phyloP scores from a whole-genome alignment of 768 basidiomycete species.

The Auricularia sp. region DNA sequence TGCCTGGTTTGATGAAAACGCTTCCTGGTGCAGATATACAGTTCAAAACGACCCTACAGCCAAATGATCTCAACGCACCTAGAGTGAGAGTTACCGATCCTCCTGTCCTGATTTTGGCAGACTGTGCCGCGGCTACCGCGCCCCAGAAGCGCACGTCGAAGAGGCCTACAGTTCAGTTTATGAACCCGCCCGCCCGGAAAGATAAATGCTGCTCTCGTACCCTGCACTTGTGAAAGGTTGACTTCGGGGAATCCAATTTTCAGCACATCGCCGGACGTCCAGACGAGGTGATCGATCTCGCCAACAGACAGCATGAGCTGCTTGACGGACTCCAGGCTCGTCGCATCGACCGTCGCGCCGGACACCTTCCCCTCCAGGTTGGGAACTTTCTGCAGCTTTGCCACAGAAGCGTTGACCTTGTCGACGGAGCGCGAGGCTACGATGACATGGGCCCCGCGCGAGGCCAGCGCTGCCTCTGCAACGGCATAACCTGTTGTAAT shows the following conservation, averaged over 20 bases:
- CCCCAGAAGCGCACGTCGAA: conserved; percentile 14
- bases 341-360: not conserved
- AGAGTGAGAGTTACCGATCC: conserved; percentile 10
- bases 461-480: not conserved
- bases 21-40: conserved; percentile 3
- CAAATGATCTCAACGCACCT: conserved; percentile 4
- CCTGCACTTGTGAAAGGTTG: conserved; percentile 1
- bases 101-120: conserved; percentile 7
- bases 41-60: not conserved
- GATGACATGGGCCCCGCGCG: not conserved
- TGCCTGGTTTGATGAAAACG: conserved; percentile 6
- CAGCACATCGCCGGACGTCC: not conserved
- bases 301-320: not conserved
- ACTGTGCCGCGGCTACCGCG: conserved; percentile 8
- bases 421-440: not conserved
- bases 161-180: not conserved
- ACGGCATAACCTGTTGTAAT: not conserved
- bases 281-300: not conserved
- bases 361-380: not conserved
- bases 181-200: not conserved
- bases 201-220: not conserved
- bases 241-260: not conserved
- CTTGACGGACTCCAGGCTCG: not conserved
- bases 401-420: not conserved
- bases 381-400: not conserved